Conservation (phyloP, 306 rosid genomes). For the Quercus robur region DNA sequence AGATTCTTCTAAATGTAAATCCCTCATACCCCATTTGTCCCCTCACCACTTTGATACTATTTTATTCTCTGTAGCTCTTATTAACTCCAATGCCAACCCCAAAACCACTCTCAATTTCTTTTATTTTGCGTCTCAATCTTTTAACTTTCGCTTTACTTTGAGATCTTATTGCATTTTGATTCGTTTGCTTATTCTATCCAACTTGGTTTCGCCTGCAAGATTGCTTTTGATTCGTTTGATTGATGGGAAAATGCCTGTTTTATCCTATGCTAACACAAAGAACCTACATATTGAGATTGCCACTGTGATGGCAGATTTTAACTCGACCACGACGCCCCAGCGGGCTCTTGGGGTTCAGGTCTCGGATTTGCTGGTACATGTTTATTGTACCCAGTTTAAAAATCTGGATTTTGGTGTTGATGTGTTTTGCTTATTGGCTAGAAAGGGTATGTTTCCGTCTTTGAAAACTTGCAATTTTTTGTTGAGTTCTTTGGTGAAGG, state of each 20-base stretch:
- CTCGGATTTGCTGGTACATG: constrained; percentile 58
- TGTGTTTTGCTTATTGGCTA: constrained; percentile 34
- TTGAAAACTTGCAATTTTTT: constrained; percentile 53
- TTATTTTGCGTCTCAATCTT: constrained; percentile 40
- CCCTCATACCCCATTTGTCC: constrained; percentile 45
- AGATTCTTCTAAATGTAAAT: constrained; percentile 56
- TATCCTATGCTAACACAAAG: constrained; percentile 10
- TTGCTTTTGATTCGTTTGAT: constrained; percentile 49
- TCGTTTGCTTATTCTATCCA: constrained; percentile 48
- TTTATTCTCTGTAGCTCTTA: constrained; percentile 24
- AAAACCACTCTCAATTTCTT: constrained; percentile 55
- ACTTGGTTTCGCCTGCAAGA: constrained; percentile 45
- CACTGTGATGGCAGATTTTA: constrained; percentile 35
- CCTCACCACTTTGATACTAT: constrained; percentile 52
- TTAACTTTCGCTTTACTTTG: constrained; percentile 48
- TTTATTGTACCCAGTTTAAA: constrained; percentile 51
- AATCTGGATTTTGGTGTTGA: constrained; percentile 40
- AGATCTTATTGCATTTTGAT: constrained; percentile 61
- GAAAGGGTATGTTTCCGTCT: constrained; percentile 39
- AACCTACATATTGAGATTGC: constrained; percentile 40
- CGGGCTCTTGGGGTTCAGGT: constrained; percentile 29
- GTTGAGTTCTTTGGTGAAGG: constrained; percentile 54
- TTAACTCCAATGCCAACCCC: constrained; percentile 43
- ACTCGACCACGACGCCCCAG: background rate
- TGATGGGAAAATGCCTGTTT: constrained; percentile 39